Conservation (phyloP, 108 stramenopile species). For the Conticribra weissflogii region DNA sequence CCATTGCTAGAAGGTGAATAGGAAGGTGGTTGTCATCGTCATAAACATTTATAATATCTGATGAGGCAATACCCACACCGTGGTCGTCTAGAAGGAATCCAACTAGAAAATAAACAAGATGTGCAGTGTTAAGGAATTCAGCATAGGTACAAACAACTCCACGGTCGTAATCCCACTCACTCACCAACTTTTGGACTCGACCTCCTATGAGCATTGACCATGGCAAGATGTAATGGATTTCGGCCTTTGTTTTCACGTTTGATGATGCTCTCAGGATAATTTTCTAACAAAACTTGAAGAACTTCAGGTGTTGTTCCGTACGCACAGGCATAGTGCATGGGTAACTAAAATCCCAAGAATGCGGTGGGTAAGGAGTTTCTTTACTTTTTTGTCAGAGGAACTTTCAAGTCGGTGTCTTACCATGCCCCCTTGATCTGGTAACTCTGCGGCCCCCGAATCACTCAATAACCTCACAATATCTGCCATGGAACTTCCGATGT, state of each 20-base stretch:
- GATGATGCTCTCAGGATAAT: constrained; percentile 64
- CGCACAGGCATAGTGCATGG: constrained; percentile 84
- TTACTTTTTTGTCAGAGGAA: not conserved
- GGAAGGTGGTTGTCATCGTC: constrained; percentile 80
- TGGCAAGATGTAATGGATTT: constrained; percentile 84
- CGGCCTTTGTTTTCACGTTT: constrained; percentile 76
- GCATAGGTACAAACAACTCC: too few relatives aligned
- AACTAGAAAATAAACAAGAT: too few relatives aligned
- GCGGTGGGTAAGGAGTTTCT: too few relatives aligned
- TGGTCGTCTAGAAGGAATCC: too few relatives aligned
- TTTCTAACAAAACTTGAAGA: constrained; percentile 67
- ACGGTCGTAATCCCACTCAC: too few relatives aligned
- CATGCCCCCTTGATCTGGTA: constrained; percentile 55
- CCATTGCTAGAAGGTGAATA: constrained; percentile 68
- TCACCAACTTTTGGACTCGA: constrained; percentile 72
- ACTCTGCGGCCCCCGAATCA: constrained; percentile 52
- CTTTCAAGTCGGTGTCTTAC: not conserved
- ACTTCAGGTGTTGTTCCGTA: constrained; percentile 74
- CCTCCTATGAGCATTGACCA: constrained; percentile 86
- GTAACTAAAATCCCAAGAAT: too few relatives aligned
- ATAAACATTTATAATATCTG: constrained; percentile 27
- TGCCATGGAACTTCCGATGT: constrained; percentile 24
- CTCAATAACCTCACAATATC: constrained; percentile 45
- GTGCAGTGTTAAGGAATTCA: too few relatives aligned
- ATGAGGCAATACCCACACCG: too few relatives aligned